These are phyloP conservation scores for Backusella liffmaniae DNA, from an alignment of 192 early-diverging fungal species.

Conservation along the genomic window DNA sequence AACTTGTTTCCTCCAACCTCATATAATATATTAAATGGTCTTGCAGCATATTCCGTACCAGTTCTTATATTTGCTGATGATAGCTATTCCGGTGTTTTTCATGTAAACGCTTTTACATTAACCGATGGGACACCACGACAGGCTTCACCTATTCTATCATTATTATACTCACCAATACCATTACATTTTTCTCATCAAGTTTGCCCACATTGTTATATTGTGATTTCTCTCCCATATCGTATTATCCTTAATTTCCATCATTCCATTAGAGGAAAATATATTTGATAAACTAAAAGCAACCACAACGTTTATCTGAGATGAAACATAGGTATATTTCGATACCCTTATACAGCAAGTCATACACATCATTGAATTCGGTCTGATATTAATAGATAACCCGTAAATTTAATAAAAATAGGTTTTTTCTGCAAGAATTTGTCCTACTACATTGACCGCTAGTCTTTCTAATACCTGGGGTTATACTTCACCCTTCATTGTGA, in stretches of 20 bases:
- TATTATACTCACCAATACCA: background rate
- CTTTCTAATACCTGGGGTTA: background rate
- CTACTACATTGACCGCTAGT: slow-evolving; percentile 7
- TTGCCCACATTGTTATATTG: background rate
- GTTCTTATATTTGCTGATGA: background rate
- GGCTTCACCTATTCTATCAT: background rate
- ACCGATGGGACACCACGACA: background rate
- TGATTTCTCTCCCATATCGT: background rate
- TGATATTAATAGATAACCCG: background rate
- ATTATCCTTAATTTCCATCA: background rate
- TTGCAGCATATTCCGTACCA: slow-evolving; percentile 13
- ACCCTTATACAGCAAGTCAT: background rate
- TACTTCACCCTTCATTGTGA: background rate
- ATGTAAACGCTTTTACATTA: background rate
- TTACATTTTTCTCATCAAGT: background rate
- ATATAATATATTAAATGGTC: background rate
- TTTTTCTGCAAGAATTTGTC: background rate
- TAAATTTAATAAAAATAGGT: background rate
- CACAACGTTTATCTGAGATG: background rate
- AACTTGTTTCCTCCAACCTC: background rate
- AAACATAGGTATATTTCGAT: background rate
- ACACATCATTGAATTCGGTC: background rate
- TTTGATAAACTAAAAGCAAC: background rate
- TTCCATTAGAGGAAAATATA: background rate
- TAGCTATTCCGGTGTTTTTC: background rate